These are phyloP conservation scores for Spinacia oleracea DNA, from an alignment of 179 eudicot genomes.

Conservation along the genomic window DNA sequence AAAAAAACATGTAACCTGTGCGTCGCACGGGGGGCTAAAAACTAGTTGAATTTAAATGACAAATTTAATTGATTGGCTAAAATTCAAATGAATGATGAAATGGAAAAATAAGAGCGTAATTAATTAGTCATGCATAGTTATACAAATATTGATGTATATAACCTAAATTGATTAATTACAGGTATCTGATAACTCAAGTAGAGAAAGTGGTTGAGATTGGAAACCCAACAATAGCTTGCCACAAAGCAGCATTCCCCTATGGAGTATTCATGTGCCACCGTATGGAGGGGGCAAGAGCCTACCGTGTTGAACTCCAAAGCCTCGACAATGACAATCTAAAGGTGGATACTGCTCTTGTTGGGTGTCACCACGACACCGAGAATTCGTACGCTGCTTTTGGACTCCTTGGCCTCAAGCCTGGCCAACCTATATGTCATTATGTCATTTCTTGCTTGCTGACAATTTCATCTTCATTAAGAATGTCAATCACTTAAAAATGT, in stretches of 20 bases:
- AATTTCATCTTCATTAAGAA: conserved; percentile 7
- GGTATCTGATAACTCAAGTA: conserved; percentile 5
- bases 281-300: conserved; percentile 12
- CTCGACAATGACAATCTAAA: conserved; percentile 4
- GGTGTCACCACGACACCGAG: conserved; percentile 12
- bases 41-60: too few relatives aligned
- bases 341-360: conserved; percentile 16
- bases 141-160: too few relatives aligned
- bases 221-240: conserved; percentile 12
- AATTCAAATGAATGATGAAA: too few relatives aligned
- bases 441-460: conserved; percentile 13
- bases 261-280: conserved; percentile 20
- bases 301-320: conserved; percentile 14
- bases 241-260: conserved; percentile 12
- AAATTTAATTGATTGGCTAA: too few relatives aligned
- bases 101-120: too few relatives aligned
- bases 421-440: conserved; percentile 9
- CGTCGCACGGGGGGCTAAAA: too few relatives aligned
- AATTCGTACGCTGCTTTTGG: background rate
- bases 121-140: too few relatives aligned
- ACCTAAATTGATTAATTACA: background rate
- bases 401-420: conserved; percentile 8
- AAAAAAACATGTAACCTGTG: too few relatives aligned
- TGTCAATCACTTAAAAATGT: background rate
- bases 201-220: conserved; percentile 19